Percentiles rank a stretch among this genome's conserved stretches.
Conservation (phyloP, 805 yeast genomes). For the Cyberlindnera xishuangbannaensis region DNA sequence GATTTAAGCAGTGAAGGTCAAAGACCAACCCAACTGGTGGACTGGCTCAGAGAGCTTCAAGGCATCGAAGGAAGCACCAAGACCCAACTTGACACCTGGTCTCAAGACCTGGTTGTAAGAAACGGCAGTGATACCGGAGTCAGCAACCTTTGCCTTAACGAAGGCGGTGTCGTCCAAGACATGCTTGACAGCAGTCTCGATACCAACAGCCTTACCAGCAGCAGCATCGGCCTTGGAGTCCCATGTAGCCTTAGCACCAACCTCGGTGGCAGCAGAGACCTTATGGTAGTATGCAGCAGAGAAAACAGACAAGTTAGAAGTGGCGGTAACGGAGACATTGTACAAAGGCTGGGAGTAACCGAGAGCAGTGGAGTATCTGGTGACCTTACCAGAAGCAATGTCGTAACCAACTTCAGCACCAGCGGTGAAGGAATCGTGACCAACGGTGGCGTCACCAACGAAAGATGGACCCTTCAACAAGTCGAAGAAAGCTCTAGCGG, state of each 20-base stretch:
- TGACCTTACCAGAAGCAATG: slow-evolving; percentile 84
- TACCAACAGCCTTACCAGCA: slow-evolving; percentile 72
- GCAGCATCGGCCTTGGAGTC: slow-evolving; percentile 69
- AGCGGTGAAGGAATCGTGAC: slow-evolving; percentile 93
- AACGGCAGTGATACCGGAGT: slow-evolving; percentile 89
- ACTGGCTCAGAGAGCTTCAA: slow-evolving; percentile 92
- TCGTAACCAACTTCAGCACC: slow-evolving; percentile 98
- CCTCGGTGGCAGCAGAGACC: slow-evolving; percentile 87
- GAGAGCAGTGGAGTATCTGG: slow-evolving; percentile 88
- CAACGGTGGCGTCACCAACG: slow-evolving; percentile 90
- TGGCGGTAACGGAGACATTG: slow-evolving; percentile 73
- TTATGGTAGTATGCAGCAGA: slow-evolving; percentile 97
- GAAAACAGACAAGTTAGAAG: slow-evolving; percentile 82
- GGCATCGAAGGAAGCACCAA: slow-evolving; percentile 96
- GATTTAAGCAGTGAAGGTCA: slow-evolving; percentile 87
- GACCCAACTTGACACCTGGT: slow-evolving; percentile 94
- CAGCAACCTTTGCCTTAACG: slow-evolving; percentile 95
- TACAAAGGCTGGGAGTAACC: slow-evolving; percentile 90
- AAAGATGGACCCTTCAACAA: slow-evolving; percentile 93
- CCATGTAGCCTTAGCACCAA: slow-evolving; percentile 97
- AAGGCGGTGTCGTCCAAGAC: slow-evolving; percentile 80
- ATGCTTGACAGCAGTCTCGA: slow-evolving; percentile 96
- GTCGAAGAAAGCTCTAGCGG: slow-evolving; percentile 93
- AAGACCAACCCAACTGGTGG: slow-evolving; percentile 95
- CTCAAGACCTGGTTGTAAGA: slow-evolving; percentile 92